Percentiles rank a stretch among this genome's conserved stretches.
These are phyloP conservation scores for Pseudophaeomoniella oleicola DNA, from an alignment of 2,329 filamentous ascomycete species.

Conservation along the genomic window DNA sequence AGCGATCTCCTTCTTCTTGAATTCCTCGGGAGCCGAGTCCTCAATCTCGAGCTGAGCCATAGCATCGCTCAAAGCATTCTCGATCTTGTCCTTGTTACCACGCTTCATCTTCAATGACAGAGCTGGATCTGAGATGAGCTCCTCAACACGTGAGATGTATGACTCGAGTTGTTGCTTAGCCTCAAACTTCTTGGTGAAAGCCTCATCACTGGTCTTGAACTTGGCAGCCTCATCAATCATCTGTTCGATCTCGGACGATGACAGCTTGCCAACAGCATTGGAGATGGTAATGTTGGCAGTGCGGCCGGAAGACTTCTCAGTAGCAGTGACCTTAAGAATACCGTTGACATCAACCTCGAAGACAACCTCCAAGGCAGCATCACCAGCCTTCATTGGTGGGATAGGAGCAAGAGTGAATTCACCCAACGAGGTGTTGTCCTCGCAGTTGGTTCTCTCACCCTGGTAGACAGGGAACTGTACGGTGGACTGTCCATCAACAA, in stretches of 20 bases:
- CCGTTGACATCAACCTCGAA: constrained; percentile 99
- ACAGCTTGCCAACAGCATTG: constrained; percentile 98
- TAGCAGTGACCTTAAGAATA: constrained; percentile 98
- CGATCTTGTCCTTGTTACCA: constrained; percentile 98
- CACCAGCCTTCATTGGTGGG: constrained; percentile 78
- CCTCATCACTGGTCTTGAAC: constrained; percentile 96
- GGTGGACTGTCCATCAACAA: constrained; percentile 60
- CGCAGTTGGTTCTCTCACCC: constrained; percentile 95
- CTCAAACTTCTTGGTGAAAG: constrained; percentile 99
- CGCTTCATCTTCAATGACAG: constrained; percentile 97
- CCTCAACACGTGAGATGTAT: constrained; percentile 96
- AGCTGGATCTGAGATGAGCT: constrained; percentile 93
- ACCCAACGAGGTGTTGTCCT: constrained; percentile 94
- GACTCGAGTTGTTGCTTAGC: constrained; percentile 98
- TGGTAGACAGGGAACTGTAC: constrained; percentile 90
- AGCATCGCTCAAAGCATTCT: constrained; percentile 88
- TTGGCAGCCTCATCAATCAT: constrained; percentile 96
- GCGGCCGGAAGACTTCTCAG: constrained; percentile 96
- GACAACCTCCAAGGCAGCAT: constrained; percentile 91
- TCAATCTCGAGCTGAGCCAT: constrained; percentile 96
- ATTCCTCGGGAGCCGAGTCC: constrained; percentile 78
- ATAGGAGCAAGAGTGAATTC: constrained; percentile 92
- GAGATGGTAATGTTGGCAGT: constrained; percentile 99
- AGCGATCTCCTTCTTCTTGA: constrained; percentile 99
- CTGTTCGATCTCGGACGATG: constrained; percentile 83